phyloP scores from a whole-genome alignment of 306 rosid species.

The Acacia melanoxylon region DNA sequence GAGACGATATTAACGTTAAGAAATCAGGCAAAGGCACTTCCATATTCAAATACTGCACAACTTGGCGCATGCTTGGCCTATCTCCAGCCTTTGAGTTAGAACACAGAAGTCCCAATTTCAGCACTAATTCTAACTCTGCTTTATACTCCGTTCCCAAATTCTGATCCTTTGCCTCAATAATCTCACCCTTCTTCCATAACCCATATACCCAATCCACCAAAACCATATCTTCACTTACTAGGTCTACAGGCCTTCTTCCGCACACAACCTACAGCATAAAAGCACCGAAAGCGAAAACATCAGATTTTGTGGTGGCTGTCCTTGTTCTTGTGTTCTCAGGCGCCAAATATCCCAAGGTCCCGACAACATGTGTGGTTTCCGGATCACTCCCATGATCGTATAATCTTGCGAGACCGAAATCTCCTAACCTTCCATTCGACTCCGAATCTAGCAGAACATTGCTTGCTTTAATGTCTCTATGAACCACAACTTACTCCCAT shows the following conservation, averaged over 20 bases:
- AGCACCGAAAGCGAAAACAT: slow-evolving; percentile 66
- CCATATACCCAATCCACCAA: slow-evolving; percentile 59
- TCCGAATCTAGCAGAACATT: slow-evolving; percentile 62
- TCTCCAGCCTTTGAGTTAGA: neutral
- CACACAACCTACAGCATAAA: slow-evolving; percentile 63
- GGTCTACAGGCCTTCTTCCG: slow-evolving; percentile 63
- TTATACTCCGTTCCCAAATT: neutral
- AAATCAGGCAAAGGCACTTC: neutral
- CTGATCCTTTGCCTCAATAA: slow-evolving; percentile 44
- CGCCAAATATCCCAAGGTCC: slow-evolving; percentile 70
- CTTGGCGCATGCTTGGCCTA: neutral
- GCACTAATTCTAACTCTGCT: neutral
- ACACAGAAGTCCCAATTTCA: neutral
- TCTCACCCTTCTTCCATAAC: slow-evolving; percentile 41
- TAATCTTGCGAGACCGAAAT: slow-evolving; percentile 70
- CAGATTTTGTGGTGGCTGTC: slow-evolving; percentile 51
- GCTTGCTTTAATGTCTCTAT: slow-evolving; percentile 79
- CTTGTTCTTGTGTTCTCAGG: slow-evolving; percentile 67
- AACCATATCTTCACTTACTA: slow-evolving; percentile 12
- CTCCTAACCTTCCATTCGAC: slow-evolving; percentile 62
- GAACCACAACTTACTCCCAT: slow-evolving; percentile 72
- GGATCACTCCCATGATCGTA: slow-evolving; percentile 61
- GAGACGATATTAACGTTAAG: neutral
- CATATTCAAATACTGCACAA: neutral
- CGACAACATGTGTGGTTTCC: slow-evolving; percentile 62